A percentile compares a stretch with the other conserved stretches of the same genome.
phyloP scores from a whole-genome alignment of 2,329 filamentous ascomycete species.

The Arthrobotrys sinensis region DNA sequence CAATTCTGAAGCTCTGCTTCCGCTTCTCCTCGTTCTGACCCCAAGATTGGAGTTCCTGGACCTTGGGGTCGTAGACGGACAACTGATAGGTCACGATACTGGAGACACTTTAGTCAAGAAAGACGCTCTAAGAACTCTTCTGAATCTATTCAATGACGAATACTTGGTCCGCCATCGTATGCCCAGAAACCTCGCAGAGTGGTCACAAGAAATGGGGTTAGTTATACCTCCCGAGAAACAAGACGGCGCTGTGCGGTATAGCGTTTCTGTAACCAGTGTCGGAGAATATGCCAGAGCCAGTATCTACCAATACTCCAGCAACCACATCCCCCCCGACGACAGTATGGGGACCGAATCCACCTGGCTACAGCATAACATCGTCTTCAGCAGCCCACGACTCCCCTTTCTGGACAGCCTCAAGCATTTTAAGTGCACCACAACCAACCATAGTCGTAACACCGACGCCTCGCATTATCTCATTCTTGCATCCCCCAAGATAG shows the following conservation, averaged over 20 bases:
- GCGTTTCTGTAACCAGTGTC: too few species aligned
- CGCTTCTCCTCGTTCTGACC: conserved; percentile 19
- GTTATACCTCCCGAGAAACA: neutral
- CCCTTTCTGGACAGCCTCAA: neutral
- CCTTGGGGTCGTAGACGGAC: neutral
- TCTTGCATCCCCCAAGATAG: neutral
- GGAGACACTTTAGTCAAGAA: neutral
- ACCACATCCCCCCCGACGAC: neutral
- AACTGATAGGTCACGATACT: conserved; percentile 3
- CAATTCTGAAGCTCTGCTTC: conserved; percentile 44
- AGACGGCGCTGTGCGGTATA: too few species aligned
- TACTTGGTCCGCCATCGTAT: neutral
- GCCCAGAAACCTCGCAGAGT: neutral
- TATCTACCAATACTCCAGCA: neutral
- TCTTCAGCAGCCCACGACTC: neutral
- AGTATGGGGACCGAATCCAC: too few species aligned
- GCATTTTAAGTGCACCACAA: neutral
- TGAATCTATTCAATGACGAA: conserved; percentile 2
- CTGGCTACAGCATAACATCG: neutral
- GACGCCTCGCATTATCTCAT: neutral
- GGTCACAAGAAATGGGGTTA: neutral
- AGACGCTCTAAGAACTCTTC: neutral
- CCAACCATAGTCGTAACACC: neutral
- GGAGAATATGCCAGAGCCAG: too few species aligned
- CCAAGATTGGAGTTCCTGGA: conserved; percentile 30